A percentile compares a stretch with the other conserved stretches of the same genome.
These are phyloP conservation scores for Paramecium sexaurelia DNA, from an alignment of 73 alveolate species.

Conservation along the genomic window DNA sequence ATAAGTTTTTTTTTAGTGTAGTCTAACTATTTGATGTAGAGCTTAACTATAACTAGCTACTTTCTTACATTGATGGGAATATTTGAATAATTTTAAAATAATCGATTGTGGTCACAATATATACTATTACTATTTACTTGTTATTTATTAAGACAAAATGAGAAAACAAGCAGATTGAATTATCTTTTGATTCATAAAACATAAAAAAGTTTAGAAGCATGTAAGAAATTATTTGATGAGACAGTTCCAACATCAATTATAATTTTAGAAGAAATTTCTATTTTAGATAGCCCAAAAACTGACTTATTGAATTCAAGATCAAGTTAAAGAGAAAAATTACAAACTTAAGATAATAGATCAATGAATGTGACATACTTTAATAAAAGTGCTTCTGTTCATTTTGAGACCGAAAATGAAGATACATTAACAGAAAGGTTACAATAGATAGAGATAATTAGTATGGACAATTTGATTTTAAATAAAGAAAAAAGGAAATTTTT, in stretches of 20 bases:
- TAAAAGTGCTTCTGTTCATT: conserved; percentile 51
- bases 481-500: not conserved
- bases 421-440: not conserved
- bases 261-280: conserved; percentile 3
- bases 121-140: conserved; percentile 8
- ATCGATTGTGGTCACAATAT: conserved; percentile 34
- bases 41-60: not conserved
- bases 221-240: conserved; percentile 29
- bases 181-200: not conserved
- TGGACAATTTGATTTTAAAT: not conserved
- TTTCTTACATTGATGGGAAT: conserved; percentile 37
- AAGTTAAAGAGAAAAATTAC: not conserved
- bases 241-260: conserved; percentile 44
- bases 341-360: not conserved
- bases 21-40: conserved; percentile 6
- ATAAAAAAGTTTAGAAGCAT: conserved; percentile 8
- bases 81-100: not conserved
- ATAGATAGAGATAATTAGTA: conserved; percentile 4
- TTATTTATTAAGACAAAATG: conserved; percentile 5
- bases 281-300: not conserved
- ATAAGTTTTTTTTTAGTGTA: not conserved
- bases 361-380: not conserved
- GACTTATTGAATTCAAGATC: not conserved
- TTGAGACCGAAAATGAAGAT: not conserved
- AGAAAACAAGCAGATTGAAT: not conserved